Percentiles rank a stretch among this genome's conserved stretches.
These are phyloP conservation scores for Musa itinerans DNA, from an alignment of 176 grass and related monocot species.

Conservation along the genomic window DNA sequence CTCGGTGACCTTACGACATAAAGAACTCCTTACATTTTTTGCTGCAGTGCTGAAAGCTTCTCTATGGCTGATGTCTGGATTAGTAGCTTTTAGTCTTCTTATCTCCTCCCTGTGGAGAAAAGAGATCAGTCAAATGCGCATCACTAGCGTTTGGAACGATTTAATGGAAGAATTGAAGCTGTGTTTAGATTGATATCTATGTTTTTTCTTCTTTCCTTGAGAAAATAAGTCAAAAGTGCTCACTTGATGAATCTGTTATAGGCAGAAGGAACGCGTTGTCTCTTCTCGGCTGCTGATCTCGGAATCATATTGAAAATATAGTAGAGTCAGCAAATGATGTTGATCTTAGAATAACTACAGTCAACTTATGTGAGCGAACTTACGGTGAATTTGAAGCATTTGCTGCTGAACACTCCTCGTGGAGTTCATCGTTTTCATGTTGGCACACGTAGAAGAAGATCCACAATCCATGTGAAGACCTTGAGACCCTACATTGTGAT, in stretches of 20 bases:
- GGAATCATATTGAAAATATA: neutral
- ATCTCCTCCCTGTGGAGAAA: conserved; percentile 46
- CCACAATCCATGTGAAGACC: conserved; percentile 30
- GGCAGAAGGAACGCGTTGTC: conserved; percentile 48
- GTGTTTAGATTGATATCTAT: neutral
- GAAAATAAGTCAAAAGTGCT: conserved; percentile 18
- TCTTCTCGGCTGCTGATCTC: conserved; percentile 42
- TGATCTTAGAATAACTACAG: neutral
- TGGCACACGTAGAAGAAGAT: conserved; percentile 36
- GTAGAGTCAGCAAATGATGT: neutral
- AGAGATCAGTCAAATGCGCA: neutral
- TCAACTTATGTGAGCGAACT: conserved; percentile 1
- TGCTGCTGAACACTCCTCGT: conserved; percentile 24
- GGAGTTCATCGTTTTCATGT: conserved; percentile 32
- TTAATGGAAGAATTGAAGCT: neutral
- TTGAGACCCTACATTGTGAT: conserved; percentile 29
- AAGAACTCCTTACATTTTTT: neutral
- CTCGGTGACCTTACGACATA: neutral
- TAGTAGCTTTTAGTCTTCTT: conserved; percentile 52
- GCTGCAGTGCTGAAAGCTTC: conserved; percentile 69
- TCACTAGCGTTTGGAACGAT: neutral
- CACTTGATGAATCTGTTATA: conserved; percentile 74
- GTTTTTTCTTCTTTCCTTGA: too few species aligned
- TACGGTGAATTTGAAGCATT: conserved; percentile 41
- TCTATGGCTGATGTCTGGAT: conserved; percentile 60